phyloP scores from a whole-genome alignment of 1,139 yeast species.

The Komagataea norvegica region DNA sequence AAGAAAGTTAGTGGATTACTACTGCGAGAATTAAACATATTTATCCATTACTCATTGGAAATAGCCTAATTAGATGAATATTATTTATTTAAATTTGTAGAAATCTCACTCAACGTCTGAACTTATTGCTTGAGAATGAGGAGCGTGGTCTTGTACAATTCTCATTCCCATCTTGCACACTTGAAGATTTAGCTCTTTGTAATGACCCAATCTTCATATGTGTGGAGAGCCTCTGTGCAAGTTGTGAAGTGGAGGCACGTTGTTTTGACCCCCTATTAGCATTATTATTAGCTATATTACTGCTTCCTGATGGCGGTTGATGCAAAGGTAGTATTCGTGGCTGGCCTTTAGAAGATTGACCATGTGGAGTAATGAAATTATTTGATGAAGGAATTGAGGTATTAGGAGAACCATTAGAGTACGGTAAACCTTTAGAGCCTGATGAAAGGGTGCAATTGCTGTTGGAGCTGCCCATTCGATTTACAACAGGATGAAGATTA shows the following conservation, averaged over 20 bases:
- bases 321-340: background rate
- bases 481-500: conserved; percentile 4
- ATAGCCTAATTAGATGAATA: background rate
- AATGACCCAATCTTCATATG: conserved; percentile 24
- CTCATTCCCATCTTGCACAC: conserved; percentile 1
- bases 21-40: conserved; percentile 23
- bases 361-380: conserved; percentile 4
- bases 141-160: conserved; percentile 17
- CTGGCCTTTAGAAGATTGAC: background rate
- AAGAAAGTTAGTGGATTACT: conserved; percentile 37
- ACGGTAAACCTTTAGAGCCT: conserved; percentile 4
- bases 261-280: conserved; percentile 11
- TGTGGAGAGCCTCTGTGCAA: conserved; percentile 22
- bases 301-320: too few species aligned
- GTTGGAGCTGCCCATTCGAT: background rate
- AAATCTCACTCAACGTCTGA: conserved; percentile 1
- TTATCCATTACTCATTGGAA: background rate
- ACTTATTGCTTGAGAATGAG: conserved; percentile 10
- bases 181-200: conserved; percentile 8
- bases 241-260: conserved; percentile 21
- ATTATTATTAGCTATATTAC: too few species aligned
- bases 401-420: conserved; percentile 13
- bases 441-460: background rate
- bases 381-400: conserved; percentile 13
- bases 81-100: background rate